Base-by-base conservation (phyloP, 176 grass and related monocot species). In the Cocos nucifera region DNA sequence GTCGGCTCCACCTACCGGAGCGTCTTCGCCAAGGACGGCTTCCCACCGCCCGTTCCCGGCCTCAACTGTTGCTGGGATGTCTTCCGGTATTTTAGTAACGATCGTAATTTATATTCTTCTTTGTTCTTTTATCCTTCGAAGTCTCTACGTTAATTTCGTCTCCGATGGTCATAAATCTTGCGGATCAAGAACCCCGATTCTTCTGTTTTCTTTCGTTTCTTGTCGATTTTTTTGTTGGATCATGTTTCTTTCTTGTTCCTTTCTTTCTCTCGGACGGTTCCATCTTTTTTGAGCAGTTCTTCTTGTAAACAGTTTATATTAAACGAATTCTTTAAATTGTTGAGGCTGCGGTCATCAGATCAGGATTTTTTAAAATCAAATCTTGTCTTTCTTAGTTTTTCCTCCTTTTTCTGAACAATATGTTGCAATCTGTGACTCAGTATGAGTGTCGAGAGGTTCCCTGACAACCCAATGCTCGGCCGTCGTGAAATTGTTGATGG, bases 1-100 rank as follows among this genome's bases (percentile, higher is more conserved):
- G 84, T 80, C 32, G 93, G 93, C 8, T 78, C 93, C 58, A 56
- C 81, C 22, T 97, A 97, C 79, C 81, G 93, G 71, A 97, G 72
- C 62, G 56, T 70, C 58, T 83, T 83, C 72, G 93, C 87, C 22
- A 66, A 78, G 62, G 79, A 92, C 49, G 84, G 87, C 1, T 97
- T 97, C 66, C 93, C 84, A 21, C 20, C 73, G 0, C 93, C 84
- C 21, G 73, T 82, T 53, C 35, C 78, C 55, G 87, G 87, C 28
- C 54, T 97, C 22, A 59, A 88, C 17, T 76, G 81, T 74, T 97
- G 93, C 78, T 97, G 86, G 80, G 93, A 97, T 65, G 86, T 97
- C 57, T 97, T 97, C 64, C 83, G 87, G 93, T 97, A 65, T 63
- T 55, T 56, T 18, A 21, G n/a, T 21, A 2, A 15, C 12, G 59